Base-by-base conservation (phyloP, 495 filamentous ascomycete genomes). In the Cercophora samala region DNA sequence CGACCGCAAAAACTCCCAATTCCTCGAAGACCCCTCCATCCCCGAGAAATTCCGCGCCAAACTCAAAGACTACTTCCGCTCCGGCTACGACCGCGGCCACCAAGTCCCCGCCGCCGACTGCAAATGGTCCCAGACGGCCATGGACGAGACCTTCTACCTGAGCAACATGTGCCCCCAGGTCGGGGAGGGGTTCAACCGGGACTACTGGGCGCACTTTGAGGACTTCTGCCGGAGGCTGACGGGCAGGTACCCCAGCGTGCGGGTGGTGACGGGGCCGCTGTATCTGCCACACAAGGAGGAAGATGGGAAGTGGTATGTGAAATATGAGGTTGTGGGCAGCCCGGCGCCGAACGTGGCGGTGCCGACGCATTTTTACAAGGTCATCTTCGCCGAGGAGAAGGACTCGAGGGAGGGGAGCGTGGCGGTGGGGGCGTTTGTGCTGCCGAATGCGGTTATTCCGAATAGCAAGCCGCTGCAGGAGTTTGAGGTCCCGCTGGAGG, bases 171-270 rank as follows among this genome's bases (percentile, higher is more conserved):
- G 92, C 71, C 95, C 95, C 19, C 95, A 99, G 78, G 94, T 99
- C 3, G 95, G 95, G 61, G 91, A 95, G 74, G 95, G 95, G 29
- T 99, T 99, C 82, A 99, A 99, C 79, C 84, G 95, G 21, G 95
- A 99, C 78, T 96, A 99, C 86, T 99, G 95, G 95, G 89, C 96
- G 62, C 96, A 98, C 74, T 93, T 99, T 72, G 95, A 99, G 78
- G 93, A 96, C 70, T 99, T 98, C 77, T 97, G 96, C 78, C 86
- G 95, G 3, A 82, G 91, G 8, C 83, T 99, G 37, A 91, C 93
- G 1, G 23, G 58, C 5, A 83, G 79, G n/a, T 99, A 97, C 69
- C 93, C 95, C 1, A 89, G 85, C 24, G 93, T 99, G 37, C 86
- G 95, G 6, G 88, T 99, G 72, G 91, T 98, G 42, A 98, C 95